Evolutionary conservation across 495 filamentous ascomycete species (phyloP), one percentile per base, ranked within the genome.

Genomic region (Podospora sp.): DNA sequence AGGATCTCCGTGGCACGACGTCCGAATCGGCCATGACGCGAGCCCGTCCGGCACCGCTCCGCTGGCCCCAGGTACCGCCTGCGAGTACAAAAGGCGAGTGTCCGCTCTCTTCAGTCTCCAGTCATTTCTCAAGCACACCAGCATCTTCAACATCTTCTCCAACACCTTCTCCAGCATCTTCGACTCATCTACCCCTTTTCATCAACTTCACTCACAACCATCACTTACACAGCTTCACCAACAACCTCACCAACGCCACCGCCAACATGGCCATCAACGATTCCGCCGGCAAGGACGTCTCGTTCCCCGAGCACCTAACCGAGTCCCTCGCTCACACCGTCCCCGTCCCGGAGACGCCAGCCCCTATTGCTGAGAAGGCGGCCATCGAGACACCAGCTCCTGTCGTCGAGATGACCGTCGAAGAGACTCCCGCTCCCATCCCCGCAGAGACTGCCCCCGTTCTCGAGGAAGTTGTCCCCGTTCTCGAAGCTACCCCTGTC

Each of bases 221-320:
- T 53, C 20, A 53, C 51, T 21, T 18, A 27, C 53, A 57, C 53
- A 27, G 26, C 53, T 16, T 14, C n/a, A 9, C 6, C n/a, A n/a
- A n/a, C n/a, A n/a, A n/a, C n/a, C n/a, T n/a, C n/a, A n/a, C n/a
- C n/a, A n/a, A n/a, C 52, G 12, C 22, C 25, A 57, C 21, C 62
- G 25, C 29, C 50, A 57, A 56, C 50, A 65, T 65, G 62, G 62
- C 46, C 50, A 57, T 65, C 50, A 40, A 65, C 49, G 62, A 65
- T 35, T 11, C 40, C 16, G 40, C 11, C 40, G 9, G 40, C 40
- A 46, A 46, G 40, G 40, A 11, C 2, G 16, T 51, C 20, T 50
- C 46, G 18, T 49, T 40, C 36, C 36, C 25, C 36, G 36, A 62
- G 29, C 29, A 33, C 36, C 40, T 50, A 3, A 62, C 60, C 21